Conservation (phyloP, 768 basidiomycete genomes). For the Russula dissimulans region DNA sequence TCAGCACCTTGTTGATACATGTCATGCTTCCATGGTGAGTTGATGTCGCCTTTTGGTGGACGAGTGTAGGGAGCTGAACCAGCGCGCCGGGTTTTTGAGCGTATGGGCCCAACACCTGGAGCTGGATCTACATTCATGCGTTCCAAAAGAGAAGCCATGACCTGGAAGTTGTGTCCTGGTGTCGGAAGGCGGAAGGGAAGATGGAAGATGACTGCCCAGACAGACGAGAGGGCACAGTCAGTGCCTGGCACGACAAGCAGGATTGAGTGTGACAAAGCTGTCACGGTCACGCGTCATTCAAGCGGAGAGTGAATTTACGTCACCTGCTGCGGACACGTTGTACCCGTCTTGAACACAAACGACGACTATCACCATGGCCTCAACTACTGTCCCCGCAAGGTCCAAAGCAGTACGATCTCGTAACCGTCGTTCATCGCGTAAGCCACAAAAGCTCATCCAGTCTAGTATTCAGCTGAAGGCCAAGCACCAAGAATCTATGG, state of each 20-base stretch:
- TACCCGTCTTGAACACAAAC: neutral
- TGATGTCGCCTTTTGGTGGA: constrained; percentile 18
- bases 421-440: neutral
- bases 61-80: constrained; percentile 18
- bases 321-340: neutral
- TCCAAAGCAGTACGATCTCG: neutral
- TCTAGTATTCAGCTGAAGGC: neutral
- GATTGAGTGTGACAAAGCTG: neutral
- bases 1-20: constrained; percentile 10
- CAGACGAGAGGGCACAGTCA: neutral
- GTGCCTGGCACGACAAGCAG: neutral
- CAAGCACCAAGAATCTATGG: neutral
- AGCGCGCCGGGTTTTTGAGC: constrained; percentile 15
- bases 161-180: neutral
- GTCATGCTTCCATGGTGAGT: constrained; percentile 19
- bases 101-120: constrained; percentile 14
- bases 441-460: neutral
- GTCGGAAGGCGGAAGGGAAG: neutral
- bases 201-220: neutral
- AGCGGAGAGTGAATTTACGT: constrained; percentile 9
- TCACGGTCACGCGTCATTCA: constrained; percentile 1
- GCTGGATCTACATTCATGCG: constrained; percentile 18
- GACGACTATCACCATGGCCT: neutral
- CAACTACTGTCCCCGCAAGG: neutral
- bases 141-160: constrained; percentile 19